Evolutionary conservation across 257 asterid species (phyloP).

Genomic region (Salvia hispanica): DNA sequence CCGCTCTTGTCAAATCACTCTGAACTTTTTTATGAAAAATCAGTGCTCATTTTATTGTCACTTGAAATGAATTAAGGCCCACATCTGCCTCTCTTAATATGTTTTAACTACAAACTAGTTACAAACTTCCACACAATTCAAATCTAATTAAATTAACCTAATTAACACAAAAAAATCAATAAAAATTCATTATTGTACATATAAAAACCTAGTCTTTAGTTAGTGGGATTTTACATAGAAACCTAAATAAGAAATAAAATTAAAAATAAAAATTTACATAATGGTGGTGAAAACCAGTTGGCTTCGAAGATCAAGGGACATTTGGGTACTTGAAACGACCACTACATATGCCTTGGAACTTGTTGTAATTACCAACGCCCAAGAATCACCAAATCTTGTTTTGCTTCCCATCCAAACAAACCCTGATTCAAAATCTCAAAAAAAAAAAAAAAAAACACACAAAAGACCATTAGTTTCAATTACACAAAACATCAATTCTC

Average conservation of each 20-base stretch:
- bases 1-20: constrained; percentile 9
- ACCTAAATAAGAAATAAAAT: not conserved
- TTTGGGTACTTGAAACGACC: constrained; percentile 37
- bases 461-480: not conserved
- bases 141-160: no score
- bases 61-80: no score
- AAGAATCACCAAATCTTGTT: constrained; percentile 32
- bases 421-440: constrained; percentile 38
- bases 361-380: constrained; percentile 48
- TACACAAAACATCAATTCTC: not conserved
- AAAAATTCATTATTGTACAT: no score
- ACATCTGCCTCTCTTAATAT: no score
- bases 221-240: not conserved
- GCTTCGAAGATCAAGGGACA: constrained; percentile 40
- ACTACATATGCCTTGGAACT: constrained; percentile 63
- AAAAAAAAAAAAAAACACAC: no score
- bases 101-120: no score
- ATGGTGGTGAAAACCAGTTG: not conserved
- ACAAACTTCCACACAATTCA: not conserved
- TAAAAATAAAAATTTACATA: not conserved
- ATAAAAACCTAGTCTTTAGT: not conserved
- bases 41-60: not conserved
- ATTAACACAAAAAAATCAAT: no score
- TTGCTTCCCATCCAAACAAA: constrained; percentile 25
- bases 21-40: not conserved